Evolutionary conservation across 129 eudicot species (phyloP).

Genomic region (Pittosporum tobira): DNA sequence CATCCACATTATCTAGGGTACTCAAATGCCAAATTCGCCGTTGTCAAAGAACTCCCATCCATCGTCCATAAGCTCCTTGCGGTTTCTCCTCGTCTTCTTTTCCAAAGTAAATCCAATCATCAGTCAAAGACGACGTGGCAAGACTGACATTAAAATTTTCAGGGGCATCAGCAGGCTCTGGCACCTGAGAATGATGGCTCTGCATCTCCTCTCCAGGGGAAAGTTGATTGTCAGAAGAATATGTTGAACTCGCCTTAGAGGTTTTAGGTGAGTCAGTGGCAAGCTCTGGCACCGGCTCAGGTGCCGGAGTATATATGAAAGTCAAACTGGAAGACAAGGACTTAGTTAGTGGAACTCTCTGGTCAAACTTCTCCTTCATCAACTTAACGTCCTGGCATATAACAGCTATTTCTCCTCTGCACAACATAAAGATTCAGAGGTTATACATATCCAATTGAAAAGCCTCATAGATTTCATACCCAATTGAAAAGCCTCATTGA

Average conservation of each 20-base stretch:
- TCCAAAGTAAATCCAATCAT: too few species aligned
- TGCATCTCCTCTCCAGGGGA: constrained; percentile 10
- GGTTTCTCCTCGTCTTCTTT: too few species aligned
- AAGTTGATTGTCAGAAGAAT: constrained; percentile 3
- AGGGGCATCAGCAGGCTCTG: constrained; percentile 72
- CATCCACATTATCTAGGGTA: not conserved
- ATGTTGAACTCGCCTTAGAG: not conserved
- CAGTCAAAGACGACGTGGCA: too few species aligned
- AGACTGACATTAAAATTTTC: too few species aligned
- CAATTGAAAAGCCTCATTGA: not conserved
- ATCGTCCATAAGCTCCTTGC: constrained; percentile 5
- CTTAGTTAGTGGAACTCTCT: constrained; percentile 37
- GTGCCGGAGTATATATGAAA: constrained; percentile 18
- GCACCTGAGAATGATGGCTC: constrained; percentile 17
- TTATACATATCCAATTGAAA: too few species aligned
- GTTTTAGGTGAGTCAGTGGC: constrained; percentile 18
- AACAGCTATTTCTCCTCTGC: constrained; percentile 86
- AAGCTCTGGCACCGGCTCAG: constrained; percentile 9
- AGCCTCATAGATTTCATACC: too few species aligned
- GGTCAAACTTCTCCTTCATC: constrained; percentile 64
- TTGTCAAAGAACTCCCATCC: constrained; percentile 7
- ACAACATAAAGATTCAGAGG: constrained; percentile 4
- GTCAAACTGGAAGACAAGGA: constrained; percentile 45
- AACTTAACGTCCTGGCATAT: constrained; percentile 66
- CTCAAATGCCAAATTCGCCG: not conserved